Evolutionary conservation across 179 eudicot genomes (phyloP).

Genomic region (Patellifolia procumbens): DNA sequence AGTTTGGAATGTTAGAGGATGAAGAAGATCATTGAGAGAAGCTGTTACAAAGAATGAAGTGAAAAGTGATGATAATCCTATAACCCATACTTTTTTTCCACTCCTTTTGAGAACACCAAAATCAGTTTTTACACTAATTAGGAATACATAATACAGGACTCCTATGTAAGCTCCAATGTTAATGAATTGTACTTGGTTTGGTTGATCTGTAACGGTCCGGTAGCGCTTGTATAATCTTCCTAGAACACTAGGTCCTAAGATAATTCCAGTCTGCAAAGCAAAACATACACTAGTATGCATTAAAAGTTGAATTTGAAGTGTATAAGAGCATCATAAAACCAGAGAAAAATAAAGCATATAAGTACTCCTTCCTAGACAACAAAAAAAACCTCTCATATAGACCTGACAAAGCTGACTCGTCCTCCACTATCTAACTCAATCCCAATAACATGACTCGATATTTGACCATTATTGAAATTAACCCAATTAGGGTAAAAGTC

Average conservation of each 20-base stretch:
- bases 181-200: background rate
- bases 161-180: conserved; percentile 20
- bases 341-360: background rate
- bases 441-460: background rate
- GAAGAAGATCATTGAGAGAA: background rate
- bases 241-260: conserved; percentile 27
- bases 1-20: background rate
- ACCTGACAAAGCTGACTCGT: background rate
- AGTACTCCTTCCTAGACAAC: background rate
- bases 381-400: background rate
- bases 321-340: background rate
- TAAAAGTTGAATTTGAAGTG: too few relatives aligned
- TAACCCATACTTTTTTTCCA: conserved; percentile 2
- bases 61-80: conserved; percentile 11
- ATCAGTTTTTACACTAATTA: conserved; percentile 23
- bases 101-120: conserved; percentile 3
- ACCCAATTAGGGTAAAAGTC: background rate
- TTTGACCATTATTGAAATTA: background rate
- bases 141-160: conserved; percentile 18
- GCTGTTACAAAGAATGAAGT: conserved; percentile 5
- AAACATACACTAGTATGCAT: background rate
- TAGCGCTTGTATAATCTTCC: conserved; percentile 8
- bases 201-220: background rate
- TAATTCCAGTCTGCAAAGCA: conserved; percentile 21
- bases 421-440: background rate